Evolutionary conservation across 306 rosid species (phyloP).

Genomic region (Lablab purpureus): DNA sequence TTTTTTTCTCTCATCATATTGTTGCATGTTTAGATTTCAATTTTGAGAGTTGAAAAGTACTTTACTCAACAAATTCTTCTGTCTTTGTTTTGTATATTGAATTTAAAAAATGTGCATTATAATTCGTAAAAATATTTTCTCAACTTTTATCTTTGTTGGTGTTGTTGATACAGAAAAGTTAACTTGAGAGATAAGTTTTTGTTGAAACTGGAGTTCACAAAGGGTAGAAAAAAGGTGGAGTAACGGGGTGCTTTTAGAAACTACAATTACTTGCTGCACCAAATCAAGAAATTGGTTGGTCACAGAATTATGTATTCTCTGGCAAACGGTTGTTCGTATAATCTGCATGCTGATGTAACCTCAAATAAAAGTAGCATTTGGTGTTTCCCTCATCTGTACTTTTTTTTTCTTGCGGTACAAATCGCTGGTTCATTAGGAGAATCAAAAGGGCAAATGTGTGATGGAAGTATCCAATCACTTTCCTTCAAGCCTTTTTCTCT

Average conservation of each 20-base stretch:
- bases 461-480: conserved; percentile 11
- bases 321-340: background rate
- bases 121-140: background rate
- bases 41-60: background rate
- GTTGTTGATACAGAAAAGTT: conserved; percentile 18
- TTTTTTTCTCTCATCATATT: background rate
- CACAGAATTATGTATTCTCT: background rate
- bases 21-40: background rate
- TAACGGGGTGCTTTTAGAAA: background rate
- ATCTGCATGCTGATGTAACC: background rate
- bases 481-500: conserved; percentile 13
- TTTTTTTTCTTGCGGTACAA: background rate
- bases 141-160: background rate
- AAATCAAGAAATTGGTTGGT: background rate
- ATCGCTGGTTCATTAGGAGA: background rate
- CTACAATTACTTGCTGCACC: background rate
- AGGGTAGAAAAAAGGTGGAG: background rate
- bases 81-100: background rate
- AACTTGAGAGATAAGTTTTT: background rate
- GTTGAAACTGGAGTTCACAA: background rate
- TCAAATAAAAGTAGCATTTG: background rate
- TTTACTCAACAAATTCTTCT: background rate
- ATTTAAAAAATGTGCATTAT: background rate
- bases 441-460: background rate
- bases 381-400: background rate